Base-by-base conservation (phyloP, 108 stramenopile genomes). In the Cyclostephanos invisitatus region DNA sequence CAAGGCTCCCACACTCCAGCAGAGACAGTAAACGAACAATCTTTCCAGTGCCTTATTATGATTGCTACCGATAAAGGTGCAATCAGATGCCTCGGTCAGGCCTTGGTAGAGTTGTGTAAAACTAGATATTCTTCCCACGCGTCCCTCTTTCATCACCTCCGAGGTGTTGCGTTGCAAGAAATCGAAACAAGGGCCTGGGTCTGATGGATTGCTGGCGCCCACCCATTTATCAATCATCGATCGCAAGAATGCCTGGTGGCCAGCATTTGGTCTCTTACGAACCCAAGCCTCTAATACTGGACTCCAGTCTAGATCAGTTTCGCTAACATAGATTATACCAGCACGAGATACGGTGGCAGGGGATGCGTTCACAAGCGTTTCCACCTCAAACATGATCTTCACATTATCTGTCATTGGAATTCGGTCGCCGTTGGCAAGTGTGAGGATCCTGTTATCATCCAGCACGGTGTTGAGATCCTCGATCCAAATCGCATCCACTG, bases 401-500 rank as follows among this genome's bases (percentile, higher is more conserved):
- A 91, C 90, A 57, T 94, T 95, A 68, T 95, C 96, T 9, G 96
- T 93, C 96, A 96, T 96, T 56, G 96, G 93, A 53, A 96, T 94
- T 42, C 96, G 91, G 72, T 96, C 96, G 27, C 96, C 96, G 62
- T 93, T 95, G 40, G 96, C 93, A 24, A 96, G 66, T 18, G 94
- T 96, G 9, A 96, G 86, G 50, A 96, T 89, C 57, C 80, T 89
- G 73, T 96, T 96, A 72, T 96, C 96, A 75, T 96, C 94, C 7
- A 96, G 73, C 11, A 96, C 96, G 20, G 93, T 95, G 74, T 96
- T 95, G 17, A 96, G 89, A 76, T 94, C 94, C 80, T 96, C 96
- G 55, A 96, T 96, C 96, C 96, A 96, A 73, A 95, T 96, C 15
- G 94, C 92, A 83, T 96, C 96, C 20, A 96, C 96, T 21, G 96